Conservation (phyloP, 2,329 filamentous ascomycete species). For the Periconia sp. region DNA sequence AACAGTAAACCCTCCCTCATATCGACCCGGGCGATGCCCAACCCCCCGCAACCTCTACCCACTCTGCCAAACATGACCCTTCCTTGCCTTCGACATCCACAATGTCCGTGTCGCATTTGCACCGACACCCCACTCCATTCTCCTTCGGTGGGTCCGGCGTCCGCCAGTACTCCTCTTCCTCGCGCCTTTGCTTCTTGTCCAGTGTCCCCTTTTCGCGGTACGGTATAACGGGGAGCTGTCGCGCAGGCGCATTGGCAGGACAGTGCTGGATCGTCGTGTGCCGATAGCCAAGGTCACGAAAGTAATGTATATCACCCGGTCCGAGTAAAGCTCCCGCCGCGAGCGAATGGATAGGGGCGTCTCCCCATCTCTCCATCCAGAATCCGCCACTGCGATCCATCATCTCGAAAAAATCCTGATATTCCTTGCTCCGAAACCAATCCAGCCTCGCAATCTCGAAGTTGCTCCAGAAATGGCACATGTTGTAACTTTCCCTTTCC, state of each 20-base stretch:
- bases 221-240: conserved; percentile 78
- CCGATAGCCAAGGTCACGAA: conserved; percentile 97
- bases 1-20: not conserved
- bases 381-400: conserved; percentile 98
- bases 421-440: conserved; percentile 97
- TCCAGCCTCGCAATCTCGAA: conserved; percentile 95
- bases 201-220: conserved; percentile 79
- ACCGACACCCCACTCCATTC: conserved; percentile 95
- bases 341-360: conserved; percentile 96
- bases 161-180: conserved; percentile 97
- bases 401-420: conserved; percentile 97
- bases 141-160: conserved; percentile 83
- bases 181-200: conserved; percentile 79
- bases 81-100: conserved; percentile 97
- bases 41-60: conserved; percentile 95
- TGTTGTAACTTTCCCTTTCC: conserved; percentile 98
- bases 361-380: conserved; percentile 99
- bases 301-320: conserved; percentile 90
- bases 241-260: conserved; percentile 87
- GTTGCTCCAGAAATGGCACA: conserved; percentile 99
- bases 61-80: conserved; percentile 90
- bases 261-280: conserved; percentile 99
- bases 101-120: conserved; percentile 95
- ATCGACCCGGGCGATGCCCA: conserved; percentile 65
- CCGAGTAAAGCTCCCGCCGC: conserved; percentile 85